phyloP scores from a whole-genome alignment of 116 monocot species.

The Phalaenopsis hybrid region DNA sequence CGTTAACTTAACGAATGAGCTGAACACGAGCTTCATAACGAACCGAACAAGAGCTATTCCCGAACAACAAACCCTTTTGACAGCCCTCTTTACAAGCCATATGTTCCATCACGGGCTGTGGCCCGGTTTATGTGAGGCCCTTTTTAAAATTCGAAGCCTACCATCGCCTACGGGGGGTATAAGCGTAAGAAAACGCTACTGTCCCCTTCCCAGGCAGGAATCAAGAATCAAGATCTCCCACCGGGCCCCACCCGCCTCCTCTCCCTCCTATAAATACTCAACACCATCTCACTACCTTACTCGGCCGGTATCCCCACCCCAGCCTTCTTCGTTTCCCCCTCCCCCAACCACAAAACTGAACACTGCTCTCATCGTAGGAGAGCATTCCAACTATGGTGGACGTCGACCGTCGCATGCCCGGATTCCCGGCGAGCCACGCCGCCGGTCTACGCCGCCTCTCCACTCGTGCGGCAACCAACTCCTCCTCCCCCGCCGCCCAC shows the following conservation, averaged over 20 bases:
- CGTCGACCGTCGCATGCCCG: slow-evolving; percentile 51
- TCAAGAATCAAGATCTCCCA: background rate
- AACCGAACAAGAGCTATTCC: too few relatives aligned
- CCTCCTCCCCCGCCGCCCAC: slow-evolving; percentile 16
- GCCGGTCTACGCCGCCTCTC: slow-evolving; percentile 71
- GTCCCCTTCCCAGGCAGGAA: background rate
- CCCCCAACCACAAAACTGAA: too few relatives aligned
- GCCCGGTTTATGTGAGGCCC: background rate
- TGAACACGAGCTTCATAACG: too few relatives aligned
- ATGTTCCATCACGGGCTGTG: background rate
- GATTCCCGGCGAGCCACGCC: slow-evolving; percentile 35
- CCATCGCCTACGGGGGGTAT: too few relatives aligned
- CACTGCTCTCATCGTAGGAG: background rate
- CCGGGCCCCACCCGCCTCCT: background rate
- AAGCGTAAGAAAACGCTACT: too few relatives aligned
- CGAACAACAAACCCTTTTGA: too few relatives aligned
- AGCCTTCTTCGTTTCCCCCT: background rate
- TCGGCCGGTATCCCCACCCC: background rate
- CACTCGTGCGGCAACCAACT: slow-evolving; percentile 40
- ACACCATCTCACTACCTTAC: background rate
- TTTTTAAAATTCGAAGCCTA: too few relatives aligned
- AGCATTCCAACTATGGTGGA: slow-evolving; percentile 43
- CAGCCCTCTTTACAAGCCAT: too few relatives aligned
- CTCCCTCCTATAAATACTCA: background rate
- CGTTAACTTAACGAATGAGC: too few relatives aligned